Base-by-base conservation (phyloP, 208 protist species). In the Blastocrithidia nonstop region DNA sequence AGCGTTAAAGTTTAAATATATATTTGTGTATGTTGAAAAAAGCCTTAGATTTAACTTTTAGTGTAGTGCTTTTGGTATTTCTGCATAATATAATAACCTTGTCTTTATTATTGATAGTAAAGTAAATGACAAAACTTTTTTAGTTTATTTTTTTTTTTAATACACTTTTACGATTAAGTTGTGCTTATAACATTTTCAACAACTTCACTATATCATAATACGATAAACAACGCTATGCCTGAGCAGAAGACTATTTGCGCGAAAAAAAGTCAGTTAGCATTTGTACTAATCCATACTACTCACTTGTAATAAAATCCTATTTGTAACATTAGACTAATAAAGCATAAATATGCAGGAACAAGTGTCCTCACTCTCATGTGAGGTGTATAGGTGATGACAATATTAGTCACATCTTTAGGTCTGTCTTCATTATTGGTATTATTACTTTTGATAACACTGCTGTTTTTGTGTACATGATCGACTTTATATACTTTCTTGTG, bases 191-290 rank as follows among this genome's bases (percentile, higher is more conserved):
- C 49, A 23, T 75, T 63, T 9, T 63, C 42, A 6, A 70, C 56
- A 0, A 70, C 54, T 41, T 62, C 57, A 20, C 54, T 36, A 17
- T 72, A 46, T 55, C 71, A 84, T 19, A 66, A 35, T 22, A 60
- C 48, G 20, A 81, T 9, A 52, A 82, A 82, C 4, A 70, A 32
- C 24, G 44, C 61, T 0, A 57, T 40, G 16, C 47, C 53, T 1
- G 57, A 11, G 20, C 61, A 45, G 49, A 74, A 72, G 11, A 46
- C 73, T 28, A 74, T 42, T 25, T 81, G 64, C 0, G 69, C 49
- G 47, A 83, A 88, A 43, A 88, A 81, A 16, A 84, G 57, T 74
- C 72, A 88, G 40, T 88, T 88, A 6, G 64, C 67, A 29, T 88
- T 88, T 25, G 61, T 50, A 15, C 59, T 68, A 47, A 79, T 65